Evolutionary conservation across 2,329 filamentous ascomycete genomes (phyloP), one percentile per base, ranked within the genome.

Genomic region (Fusarium sp.): DNA sequence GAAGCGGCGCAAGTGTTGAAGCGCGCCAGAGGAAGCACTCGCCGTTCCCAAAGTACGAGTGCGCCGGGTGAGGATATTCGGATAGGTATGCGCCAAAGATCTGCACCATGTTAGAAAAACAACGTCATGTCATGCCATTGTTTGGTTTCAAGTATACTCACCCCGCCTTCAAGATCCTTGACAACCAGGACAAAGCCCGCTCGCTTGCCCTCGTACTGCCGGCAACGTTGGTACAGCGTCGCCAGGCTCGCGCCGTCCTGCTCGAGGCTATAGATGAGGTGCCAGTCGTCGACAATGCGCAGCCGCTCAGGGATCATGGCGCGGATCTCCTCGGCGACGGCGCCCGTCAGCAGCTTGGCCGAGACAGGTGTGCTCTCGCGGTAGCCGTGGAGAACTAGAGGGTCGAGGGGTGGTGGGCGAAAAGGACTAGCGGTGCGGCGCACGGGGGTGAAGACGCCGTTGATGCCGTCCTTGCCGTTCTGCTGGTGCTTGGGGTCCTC

Each of bases 51-150:
- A 94, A 99, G 86, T 98, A 99, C 72, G 95, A 93, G 3, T 94
- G 84, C 1, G 91, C 87, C 0, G 94, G 94, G 76, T 93, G 93
- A 12, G 96, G 95, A 59, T 93, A 88, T 81, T 99, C 96, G 61
- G 94, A 97, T 62, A 98, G 90, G 82, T 98, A 98, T 62, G 95
- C 95, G 79, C 96, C 96, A 81, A 99, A 99, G 46, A 94, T 89
- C 89, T 92, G 72, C 29, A 33, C 27, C 51, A 46, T 60, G 35
- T 33, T 62, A 38, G 38, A 38, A 20, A 31, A 59, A 31, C 31
- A 67, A 64, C 55, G 61, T 57, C 66, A 72, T 66, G 55, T 70
- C 64, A 46, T 51, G 59, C 62, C 58, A 70, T 22, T 51, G 46
- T 51, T 51, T 51, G 16, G 56, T 42, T 62, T 53, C 61, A 49